phyloP scores from a whole-genome alignment of 176 grass and related monocot species.

The Pharus latifolius region DNA sequence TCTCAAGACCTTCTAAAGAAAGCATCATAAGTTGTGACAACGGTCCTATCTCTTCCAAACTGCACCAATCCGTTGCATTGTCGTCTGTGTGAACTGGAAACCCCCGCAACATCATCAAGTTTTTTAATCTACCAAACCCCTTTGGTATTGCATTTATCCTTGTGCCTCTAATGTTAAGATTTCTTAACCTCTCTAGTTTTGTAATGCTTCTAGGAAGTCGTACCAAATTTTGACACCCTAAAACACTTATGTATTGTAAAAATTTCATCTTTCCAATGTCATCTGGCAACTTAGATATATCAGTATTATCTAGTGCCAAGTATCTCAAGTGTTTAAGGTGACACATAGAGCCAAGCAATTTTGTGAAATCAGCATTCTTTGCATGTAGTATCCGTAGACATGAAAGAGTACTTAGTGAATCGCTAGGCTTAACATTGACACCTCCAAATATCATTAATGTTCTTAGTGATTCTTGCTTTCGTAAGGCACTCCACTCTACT shows the following conservation, averaged over 20 bases:
- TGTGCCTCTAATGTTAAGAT: not conserved
- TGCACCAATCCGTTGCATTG: no score
- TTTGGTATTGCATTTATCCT: not conserved
- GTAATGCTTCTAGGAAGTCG: not conserved
- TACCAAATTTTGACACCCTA: not conserved
- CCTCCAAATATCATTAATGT: not conserved
- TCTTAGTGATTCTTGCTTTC: not conserved
- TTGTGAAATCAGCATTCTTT: fast-evolving
- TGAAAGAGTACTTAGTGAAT: not conserved
- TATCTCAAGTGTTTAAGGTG: conserved; percentile 12
- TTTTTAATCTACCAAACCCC: not conserved
- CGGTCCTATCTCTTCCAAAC: no score
- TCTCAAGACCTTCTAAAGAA: not conserved
- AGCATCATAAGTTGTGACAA: no score
- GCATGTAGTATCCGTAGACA: not conserved
- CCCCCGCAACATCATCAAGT: not conserved
- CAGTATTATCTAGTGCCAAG: not conserved
- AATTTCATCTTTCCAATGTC: not conserved
- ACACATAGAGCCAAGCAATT: not conserved
- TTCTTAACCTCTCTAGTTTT: not conserved
- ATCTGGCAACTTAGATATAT: conserved; percentile 2
- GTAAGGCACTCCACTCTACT: not conserved
- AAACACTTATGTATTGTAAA: not conserved
- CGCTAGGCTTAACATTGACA: not conserved
- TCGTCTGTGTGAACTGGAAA: not conserved